Base-by-base conservation (phyloP, 2,329 filamentous ascomycete genomes). In the Trichoderma hamatum region DNA sequence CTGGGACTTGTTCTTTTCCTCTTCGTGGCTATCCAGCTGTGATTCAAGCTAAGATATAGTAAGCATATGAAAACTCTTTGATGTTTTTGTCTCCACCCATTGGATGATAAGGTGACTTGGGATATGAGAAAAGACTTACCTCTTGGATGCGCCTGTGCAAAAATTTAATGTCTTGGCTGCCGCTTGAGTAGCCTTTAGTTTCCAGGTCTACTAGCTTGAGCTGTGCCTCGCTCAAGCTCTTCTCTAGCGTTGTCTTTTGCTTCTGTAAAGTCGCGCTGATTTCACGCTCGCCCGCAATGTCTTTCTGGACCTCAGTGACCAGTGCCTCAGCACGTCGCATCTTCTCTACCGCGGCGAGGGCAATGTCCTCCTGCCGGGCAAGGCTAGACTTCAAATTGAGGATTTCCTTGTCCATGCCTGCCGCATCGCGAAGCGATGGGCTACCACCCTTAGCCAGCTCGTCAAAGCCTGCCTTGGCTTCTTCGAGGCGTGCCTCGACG, bases 101-200 rank as follows among this genome's bases (percentile, higher is more conserved):
- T 55, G 28, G 52, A 32, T 11, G 14, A 32, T 0, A 9, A 32
- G 16, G 16, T n/a, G 26, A 55, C 26, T n/a, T 4, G 24, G 11
- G 6, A 32, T 52, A 52, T 21, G 70, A 49, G 13, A 11, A 43
- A 54, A 54, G n/a, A 70, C 68, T 16, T 85, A 97, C 94, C 87
- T 98, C 95, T 83, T 97, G 94, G 73, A 99, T 93, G 62, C 95
- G 89, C 76, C 94, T 95, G 81, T 97, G 92, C 75, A 98, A 82
- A 83, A 97, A 98, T 76, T 96, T 92, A 73, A 98, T 93, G 80
- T 98, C 95, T 75, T 97, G 93, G 79, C 94, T 97, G 28, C 92
- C 92, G 72, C 91, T 96, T 24, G 94, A 96, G 81, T 97, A 98
- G 65, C 94, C 94, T 84, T 98, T 98, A 54, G 96, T 98, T 82